Conservation (phyloP, 2,329 filamentous ascomycete genomes). For the Thermoascus crustaceus region DNA sequence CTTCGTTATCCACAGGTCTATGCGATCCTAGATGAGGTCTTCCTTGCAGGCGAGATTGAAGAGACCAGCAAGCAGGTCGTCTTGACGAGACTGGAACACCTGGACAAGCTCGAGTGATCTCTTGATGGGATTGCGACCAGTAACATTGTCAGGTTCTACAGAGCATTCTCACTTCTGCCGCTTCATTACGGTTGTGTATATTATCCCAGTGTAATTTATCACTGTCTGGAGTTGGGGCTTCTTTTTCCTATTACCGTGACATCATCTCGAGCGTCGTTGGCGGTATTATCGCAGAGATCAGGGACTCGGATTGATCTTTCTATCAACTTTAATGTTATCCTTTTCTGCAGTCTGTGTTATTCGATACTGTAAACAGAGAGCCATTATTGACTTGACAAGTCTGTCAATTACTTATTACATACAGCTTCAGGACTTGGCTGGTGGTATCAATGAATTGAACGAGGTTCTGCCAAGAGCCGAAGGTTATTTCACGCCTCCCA, state of each 20-base stretch:
- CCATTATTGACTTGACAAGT: too few relatives aligned
- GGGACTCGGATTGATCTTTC: too few relatives aligned
- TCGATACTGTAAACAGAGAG: too few relatives aligned
- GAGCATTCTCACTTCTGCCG: neutral
- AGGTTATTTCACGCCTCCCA: too few relatives aligned
- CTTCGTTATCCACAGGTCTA: constrained; percentile 57
- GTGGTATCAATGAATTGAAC: too few relatives aligned
- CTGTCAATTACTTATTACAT: too few relatives aligned
- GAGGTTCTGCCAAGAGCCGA: too few relatives aligned
- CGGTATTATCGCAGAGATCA: too few relatives aligned
- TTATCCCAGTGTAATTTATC: neutral
- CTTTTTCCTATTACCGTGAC: neutral
- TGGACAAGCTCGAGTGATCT: constrained; percentile 84
- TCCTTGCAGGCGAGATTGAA: constrained; percentile 94
- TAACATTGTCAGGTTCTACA: neutral
- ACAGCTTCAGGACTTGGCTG: too few relatives aligned
- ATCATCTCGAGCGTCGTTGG: neutral
- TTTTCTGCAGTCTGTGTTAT: too few relatives aligned
- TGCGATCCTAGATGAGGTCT: constrained; percentile 96
- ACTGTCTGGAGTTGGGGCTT: neutral
- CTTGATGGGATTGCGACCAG: neutral
- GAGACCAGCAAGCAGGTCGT: constrained; percentile 99
- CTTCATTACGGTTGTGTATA: neutral
- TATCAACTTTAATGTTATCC: too few relatives aligned
- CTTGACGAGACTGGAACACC: constrained; percentile 81